phyloP scores from a whole-genome alignment of 2,329 filamentous ascomycete genomes.

The Chaetomiaceae sp. region DNA sequence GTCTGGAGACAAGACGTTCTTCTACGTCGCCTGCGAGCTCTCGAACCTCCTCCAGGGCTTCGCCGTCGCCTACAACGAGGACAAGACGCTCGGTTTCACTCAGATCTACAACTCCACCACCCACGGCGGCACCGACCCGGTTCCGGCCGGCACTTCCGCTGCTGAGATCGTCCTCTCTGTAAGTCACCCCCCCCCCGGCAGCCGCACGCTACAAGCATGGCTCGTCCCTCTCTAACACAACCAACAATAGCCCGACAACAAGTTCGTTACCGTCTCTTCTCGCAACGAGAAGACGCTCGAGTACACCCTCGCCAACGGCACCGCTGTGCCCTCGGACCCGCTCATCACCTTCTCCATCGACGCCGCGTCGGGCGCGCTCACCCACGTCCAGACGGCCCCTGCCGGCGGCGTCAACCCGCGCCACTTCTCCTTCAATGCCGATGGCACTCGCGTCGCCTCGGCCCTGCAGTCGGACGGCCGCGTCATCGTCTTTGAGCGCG shows the following conservation, averaged over 20 bases:
- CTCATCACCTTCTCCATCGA: slow-evolving; percentile 60
- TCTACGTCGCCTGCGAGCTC: slow-evolving; percentile 61
- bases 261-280: slow-evolving; percentile 64
- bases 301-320: slow-evolving; percentile 41
- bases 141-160: slow-evolving; percentile 41
- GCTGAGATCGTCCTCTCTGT: slow-evolving; percentile 58
- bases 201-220: too few relatives aligned
- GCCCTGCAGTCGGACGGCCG: slow-evolving; percentile 58
- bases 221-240: too few relatives aligned
- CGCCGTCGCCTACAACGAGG: slow-evolving; percentile 47
- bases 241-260: slow-evolving; percentile 58
- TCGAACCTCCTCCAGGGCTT: slow-evolving; percentile 54
- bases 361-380: slow-evolving; percentile 49
- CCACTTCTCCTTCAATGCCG: slow-evolving; percentile 62
- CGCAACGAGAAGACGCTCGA: slow-evolving; percentile 58
- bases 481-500: slow-evolving; percentile 58
- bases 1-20: slow-evolving; percentile 42
- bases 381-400: slow-evolving; percentile 53
- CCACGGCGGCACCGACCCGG: slow-evolving; percentile 41
- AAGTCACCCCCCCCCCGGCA: slow-evolving; percentile 35
- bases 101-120: slow-evolving; percentile 46
- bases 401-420: slow-evolving; percentile 63
- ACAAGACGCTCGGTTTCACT: slow-evolving; percentile 40
- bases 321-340: slow-evolving; percentile 54
- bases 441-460: slow-evolving; percentile 61